Evolutionary conservation across 2,329 filamentous ascomycete species (phyloP).

Genomic region (Colletotrichum musae): DNA sequence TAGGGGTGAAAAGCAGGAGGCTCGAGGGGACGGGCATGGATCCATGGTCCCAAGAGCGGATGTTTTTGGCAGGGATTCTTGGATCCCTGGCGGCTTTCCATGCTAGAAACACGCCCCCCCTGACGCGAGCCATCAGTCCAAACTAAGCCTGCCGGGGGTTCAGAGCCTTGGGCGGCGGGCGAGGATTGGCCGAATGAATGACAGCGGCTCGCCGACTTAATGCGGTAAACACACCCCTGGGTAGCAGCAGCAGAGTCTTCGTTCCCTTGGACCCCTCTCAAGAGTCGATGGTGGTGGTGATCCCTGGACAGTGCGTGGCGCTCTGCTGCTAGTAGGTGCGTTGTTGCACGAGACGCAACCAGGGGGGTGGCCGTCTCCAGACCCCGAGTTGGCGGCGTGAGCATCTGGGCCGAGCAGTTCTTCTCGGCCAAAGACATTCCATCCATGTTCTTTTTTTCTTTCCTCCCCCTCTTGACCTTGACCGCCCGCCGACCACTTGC

Average conservation of each 20-base stretch:
- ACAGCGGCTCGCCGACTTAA: constrained; percentile 20
- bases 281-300: background rate
- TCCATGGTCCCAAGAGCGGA: constrained; percentile 28
- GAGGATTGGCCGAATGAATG: constrained; percentile 17
- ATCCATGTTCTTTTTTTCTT: constrained; percentile 43
- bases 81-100: constrained; percentile 18
- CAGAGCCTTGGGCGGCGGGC: background rate
- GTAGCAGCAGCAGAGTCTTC: background rate
- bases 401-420: constrained; percentile 42
- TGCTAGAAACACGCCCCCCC: constrained; percentile 15
- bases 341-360: constrained; percentile 38
- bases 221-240: constrained; percentile 30
- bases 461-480: constrained; percentile 35
- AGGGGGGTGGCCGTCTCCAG: constrained; percentile 38
- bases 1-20: constrained; percentile 3
- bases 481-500: constrained; percentile 31
- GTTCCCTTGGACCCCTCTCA: constrained; percentile 34
- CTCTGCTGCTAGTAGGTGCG: background rate
- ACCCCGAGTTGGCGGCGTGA: constrained; percentile 40
- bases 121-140: constrained; percentile 18
- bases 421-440: constrained; percentile 39
- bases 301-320: constrained; percentile 16
- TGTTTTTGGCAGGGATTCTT: constrained; percentile 22
- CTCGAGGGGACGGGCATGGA: constrained; percentile 18
- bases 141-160: constrained; percentile 17